Conservation (phyloP, 345 rosid genomes). For the Erucastrum elatum region DNA sequence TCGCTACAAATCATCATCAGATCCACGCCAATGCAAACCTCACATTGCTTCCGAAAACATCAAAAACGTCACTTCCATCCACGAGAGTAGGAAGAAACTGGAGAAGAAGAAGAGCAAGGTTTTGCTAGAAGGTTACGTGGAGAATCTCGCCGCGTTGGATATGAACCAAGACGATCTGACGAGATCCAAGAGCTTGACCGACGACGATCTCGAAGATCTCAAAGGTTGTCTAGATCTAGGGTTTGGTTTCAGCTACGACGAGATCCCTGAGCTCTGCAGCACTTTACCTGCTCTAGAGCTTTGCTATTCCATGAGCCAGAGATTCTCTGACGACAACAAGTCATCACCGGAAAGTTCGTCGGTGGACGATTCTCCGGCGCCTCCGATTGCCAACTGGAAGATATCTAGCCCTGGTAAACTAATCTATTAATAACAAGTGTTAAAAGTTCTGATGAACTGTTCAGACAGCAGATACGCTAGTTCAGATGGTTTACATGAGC, state of each 20-base stretch:
- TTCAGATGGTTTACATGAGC: slow-evolving; percentile 15
- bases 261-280: slow-evolving; percentile 95
- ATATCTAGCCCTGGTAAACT: slow-evolving; percentile 84
- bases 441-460: too few relatives aligned
- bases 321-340: slow-evolving; percentile 58
- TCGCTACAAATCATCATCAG: not conserved
- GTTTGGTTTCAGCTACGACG: slow-evolving; percentile 87
- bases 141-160: slow-evolving; percentile 28
- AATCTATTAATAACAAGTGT: not conserved
- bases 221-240: slow-evolving; percentile 95
- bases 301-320: slow-evolving; percentile 93
- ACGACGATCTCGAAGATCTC: slow-evolving; percentile 87
- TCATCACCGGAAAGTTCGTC: slow-evolving; percentile 47
- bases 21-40: not conserved
- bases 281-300: slow-evolving; percentile 93
- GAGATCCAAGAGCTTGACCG: slow-evolving; percentile 86
- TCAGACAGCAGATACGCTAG: too few relatives aligned
- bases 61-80: too few relatives aligned
- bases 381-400: slow-evolving; percentile 76
- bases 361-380: slow-evolving; percentile 40
- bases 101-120: slow-evolving; percentile 79
- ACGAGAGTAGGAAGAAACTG: slow-evolving; percentile 13
- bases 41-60: not conserved
- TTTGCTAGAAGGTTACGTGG: slow-evolving; percentile 77
- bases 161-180: slow-evolving; percentile 55